These are phyloP conservation scores for Plasmodium chabaudi DNA, from an alignment of 169 alveolate genomes.

Conservation along the genomic window DNA sequence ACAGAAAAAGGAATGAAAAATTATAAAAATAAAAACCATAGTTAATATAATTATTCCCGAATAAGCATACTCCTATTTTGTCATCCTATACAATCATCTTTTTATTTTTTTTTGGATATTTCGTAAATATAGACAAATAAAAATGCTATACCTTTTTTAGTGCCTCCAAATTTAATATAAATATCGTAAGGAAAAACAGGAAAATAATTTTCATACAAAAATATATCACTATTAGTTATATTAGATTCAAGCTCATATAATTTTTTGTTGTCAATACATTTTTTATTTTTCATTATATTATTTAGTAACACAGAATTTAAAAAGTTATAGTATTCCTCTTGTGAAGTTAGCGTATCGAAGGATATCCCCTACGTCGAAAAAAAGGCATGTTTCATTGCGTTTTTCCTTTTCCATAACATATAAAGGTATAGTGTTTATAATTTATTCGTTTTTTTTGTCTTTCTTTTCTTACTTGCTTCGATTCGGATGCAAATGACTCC, in stretches of 20 bases:
- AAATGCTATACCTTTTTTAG: constrained; percentile 20
- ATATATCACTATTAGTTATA: constrained; percentile 18
- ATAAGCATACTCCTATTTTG: no score
- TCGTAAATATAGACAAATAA: background rate
- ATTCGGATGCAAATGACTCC: constrained; percentile 24
- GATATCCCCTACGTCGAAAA: constrained; percentile 38
- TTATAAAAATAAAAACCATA: no score
- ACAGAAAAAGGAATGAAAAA: no score
- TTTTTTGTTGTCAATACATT: constrained; percentile 31
- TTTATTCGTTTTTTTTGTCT: background rate
- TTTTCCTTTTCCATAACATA: no score
- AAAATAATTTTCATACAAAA: constrained; percentile 47
- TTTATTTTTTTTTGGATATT: no score
- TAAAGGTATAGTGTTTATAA: no score
- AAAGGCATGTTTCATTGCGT: background rate
- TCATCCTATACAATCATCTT: no score
- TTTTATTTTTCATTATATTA: constrained; percentile 68
- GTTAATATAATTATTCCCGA: no score
- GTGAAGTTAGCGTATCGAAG: constrained; percentile 18
- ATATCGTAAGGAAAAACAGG: constrained; percentile 53
- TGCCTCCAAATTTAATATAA: constrained; percentile 17
- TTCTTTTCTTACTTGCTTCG: constrained; percentile 23
- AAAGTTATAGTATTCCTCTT: constrained; percentile 30
- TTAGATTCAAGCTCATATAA: constrained; percentile 22
- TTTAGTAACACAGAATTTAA: constrained; percentile 41